A percentile compares a stretch with the other conserved stretches of the same genome.
Evolutionary conservation across 2,329 filamentous ascomycete species (phyloP).

Genomic region (Neonectria hederae): DNA sequence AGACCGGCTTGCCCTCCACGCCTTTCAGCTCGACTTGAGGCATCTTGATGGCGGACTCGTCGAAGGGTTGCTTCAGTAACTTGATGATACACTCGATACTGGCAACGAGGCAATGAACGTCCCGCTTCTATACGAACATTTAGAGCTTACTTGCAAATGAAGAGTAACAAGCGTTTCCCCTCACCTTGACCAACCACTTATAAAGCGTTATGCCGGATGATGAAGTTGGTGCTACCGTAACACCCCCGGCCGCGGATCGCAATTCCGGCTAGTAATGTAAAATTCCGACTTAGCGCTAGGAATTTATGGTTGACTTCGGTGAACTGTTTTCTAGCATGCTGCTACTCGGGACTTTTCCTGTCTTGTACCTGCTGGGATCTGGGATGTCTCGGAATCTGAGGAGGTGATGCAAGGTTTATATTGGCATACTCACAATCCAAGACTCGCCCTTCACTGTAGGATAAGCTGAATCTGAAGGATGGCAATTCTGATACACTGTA

Average conservation of each 20-base stretch:
- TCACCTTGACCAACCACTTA: not conserved
- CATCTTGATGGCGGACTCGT: not conserved
- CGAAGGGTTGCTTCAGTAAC: not conserved
- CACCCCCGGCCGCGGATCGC: not conserved
- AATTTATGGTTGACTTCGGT: not conserved
- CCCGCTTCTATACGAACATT: too few species aligned
- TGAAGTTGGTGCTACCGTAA: not conserved
- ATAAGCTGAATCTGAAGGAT: too few species aligned
- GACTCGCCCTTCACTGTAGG: too few species aligned
- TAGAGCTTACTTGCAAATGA: not conserved
- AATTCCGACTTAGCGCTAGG: not conserved
- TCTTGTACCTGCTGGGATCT: not conserved
- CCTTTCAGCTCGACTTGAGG: not conserved
- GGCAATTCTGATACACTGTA: too few species aligned
- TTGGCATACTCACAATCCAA: too few species aligned
- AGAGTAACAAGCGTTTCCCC: not conserved
- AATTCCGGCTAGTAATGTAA: not conserved
- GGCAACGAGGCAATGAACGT: too few species aligned
- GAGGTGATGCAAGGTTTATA: not conserved
- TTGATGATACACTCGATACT: not conserved
- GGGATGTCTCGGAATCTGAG: not conserved
- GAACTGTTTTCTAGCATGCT: not conserved
- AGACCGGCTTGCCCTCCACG: not conserved
- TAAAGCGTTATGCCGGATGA: not conserved
- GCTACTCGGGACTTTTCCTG: not conserved